Evolutionary conservation across 2,329 filamentous ascomycete genomes (phyloP).

Genomic region (Chalaropsis thielavioides): DNA sequence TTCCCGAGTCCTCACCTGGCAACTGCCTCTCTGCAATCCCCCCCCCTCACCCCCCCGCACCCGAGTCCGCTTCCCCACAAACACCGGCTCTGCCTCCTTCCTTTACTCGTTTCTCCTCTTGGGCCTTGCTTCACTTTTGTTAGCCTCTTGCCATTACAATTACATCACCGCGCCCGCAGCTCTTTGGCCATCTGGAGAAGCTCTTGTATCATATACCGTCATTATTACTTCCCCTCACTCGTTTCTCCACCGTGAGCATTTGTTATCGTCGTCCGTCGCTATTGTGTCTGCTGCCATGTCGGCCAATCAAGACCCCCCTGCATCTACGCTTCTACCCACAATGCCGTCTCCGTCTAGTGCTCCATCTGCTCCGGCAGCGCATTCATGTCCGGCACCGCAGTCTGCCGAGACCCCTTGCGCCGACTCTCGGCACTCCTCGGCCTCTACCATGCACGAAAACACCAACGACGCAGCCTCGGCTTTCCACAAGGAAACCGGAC

Average conservation of each 20-base stretch:
- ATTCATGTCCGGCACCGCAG: neutral
- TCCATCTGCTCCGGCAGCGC: neutral
- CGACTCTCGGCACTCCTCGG: slow-evolving; percentile 3
- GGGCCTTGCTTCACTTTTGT: neutral
- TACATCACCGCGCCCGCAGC: no score
- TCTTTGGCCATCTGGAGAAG: no score
- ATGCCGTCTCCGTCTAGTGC: neutral
- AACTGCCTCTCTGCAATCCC: neutral
- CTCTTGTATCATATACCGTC: neutral
- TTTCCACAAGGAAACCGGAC: neutral
- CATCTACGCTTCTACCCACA: neutral
- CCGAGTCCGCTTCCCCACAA: neutral
- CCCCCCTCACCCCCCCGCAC: neutral
- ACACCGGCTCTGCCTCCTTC: neutral
- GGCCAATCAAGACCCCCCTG: neutral
- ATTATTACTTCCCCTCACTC: neutral
- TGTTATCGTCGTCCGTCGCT: neutral
- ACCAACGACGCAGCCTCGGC: neutral
- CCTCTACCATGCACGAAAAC: slow-evolving; percentile 4
- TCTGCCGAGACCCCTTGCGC: neutral
- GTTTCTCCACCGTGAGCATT: neutral
- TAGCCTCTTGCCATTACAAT: neutral
- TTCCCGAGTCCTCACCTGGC: neutral
- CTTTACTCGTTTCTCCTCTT: neutral
- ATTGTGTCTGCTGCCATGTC: neutral